These are phyloP conservation scores for Rutidosis leptorrhynchoides DNA, from an alignment of 129 eudicot species.

Conservation along the genomic window DNA sequence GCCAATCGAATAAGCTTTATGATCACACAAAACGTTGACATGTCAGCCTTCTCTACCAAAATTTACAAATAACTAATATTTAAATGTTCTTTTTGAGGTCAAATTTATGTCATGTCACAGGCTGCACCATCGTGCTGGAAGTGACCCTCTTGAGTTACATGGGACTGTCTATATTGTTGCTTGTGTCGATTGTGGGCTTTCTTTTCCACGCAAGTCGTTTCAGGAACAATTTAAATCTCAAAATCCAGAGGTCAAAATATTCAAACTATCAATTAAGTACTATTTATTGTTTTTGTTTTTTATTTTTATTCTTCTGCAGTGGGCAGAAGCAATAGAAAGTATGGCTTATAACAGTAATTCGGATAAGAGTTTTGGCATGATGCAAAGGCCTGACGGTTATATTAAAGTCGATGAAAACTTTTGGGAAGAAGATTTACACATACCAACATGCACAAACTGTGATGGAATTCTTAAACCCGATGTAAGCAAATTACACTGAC, in stretches of 20 bases:
- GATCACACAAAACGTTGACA: too few relatives aligned
- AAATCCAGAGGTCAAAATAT: conserved; percentile 66
- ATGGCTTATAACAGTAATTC: conserved; percentile 57
- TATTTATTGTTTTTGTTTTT: too few relatives aligned
- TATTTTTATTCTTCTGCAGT: conserved; percentile 54
- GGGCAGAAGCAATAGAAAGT: conserved; percentile 84
- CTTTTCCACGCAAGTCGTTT: conserved; percentile 59
- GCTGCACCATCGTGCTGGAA: too few relatives aligned
- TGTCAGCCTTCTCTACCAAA: conserved; percentile 38
- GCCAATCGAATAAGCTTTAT: conserved; percentile 64
- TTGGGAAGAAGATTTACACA: conserved; percentile 75
- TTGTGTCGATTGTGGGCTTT: conserved; percentile 76
- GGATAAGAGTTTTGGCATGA: conserved; percentile 93
- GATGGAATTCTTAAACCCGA: conserved; percentile 54
- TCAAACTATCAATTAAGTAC: background rate
- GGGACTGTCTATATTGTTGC: conserved; percentile 83
- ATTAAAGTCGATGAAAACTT: conserved; percentile 89
- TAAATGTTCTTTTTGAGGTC: background rate
- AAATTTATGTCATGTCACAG: conserved; percentile 37
- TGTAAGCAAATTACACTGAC: conserved; percentile 40
- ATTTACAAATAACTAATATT: background rate
- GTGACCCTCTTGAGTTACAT: conserved; percentile 88
- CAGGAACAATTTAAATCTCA: conserved; percentile 77
- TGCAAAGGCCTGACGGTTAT: conserved; percentile 94
- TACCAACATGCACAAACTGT: conserved; percentile 7